Base-by-base conservation (phyloP, 305 asterid genomes). In the Nicotiana rustica region DNA sequence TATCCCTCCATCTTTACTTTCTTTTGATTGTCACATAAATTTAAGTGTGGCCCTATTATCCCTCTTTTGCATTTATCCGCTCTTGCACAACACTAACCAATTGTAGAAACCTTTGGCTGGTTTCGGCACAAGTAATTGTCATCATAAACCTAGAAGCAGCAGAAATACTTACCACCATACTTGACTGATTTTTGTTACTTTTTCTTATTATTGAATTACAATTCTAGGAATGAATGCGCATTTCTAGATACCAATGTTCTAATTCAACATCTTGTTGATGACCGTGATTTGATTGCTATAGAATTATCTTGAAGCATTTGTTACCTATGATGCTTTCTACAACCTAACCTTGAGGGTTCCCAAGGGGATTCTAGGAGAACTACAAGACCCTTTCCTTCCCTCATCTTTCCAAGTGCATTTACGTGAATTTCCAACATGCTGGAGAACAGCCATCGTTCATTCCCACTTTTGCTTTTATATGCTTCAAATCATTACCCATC, bases 351-450 rank as follows among this genome's bases (percentile, higher is more conserved):
- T 7, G 29, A 60, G 66, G 66, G 10, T 12, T 13, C 25, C 69
- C 69, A 25, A 65, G 10, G 41, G 70, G 70, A 29, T 29, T 65
- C 70, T 65, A 65, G 18, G 36, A 65, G 18, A 25, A 65, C 4
- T 25, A 17, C 18, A 65, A 13, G 9, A 5, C 38, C 38, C 41
- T 12, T 65, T 29, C 33, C 70, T 65, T 65, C 33, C 70, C 31
- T 65, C 70, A 65, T 65, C 41, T 65, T 65, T 65, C 18, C 70
- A 65, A 29, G 70, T 65, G 31, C 41, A 29, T 65, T 12, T 19
- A 29, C n/a, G 10, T 65, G 70, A 29, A 13, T 65, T 35, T 64
- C 70, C 38, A 25, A 65, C 38, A 65, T 29, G 41, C 41, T 65
- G 70, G 68, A 65, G 70, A 29, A 29, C 70, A 13, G 9, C 41